Evolutionary conservation across 2,329 filamentous ascomycete genomes (phyloP), one percentile per base, ranked within the genome.

Genomic region (Alternaria burnsii): DNA sequence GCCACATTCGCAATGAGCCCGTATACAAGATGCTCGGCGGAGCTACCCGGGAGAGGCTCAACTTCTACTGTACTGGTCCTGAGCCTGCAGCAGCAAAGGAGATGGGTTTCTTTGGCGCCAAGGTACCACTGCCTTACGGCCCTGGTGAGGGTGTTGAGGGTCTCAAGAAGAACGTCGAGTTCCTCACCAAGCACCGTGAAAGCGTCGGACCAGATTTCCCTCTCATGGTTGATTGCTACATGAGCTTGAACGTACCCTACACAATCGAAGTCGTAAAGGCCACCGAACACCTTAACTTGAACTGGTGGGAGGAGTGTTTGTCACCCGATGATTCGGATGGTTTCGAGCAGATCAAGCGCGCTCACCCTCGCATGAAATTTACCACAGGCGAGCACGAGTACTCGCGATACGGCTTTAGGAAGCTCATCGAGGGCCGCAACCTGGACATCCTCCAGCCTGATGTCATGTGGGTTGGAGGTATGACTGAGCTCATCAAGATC

Each of bases 261-360:
- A 97, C 92, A 4, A 97, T 97, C 69, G 91, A 97, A 79, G 85
- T 97, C 24, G 94, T 91, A 62, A 91, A 94, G 81, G 90, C 89
- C 52, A 93, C 90, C 76, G 87, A 92, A 70, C 89, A 93, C 69
- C 86, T 97, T 68, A 87, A 94, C 79, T 94, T 97, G 77, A 93
- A 97, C 83, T 97, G 94, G 94, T 97, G 93, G 93, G 94, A 97
- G 82, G 94, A 97, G 83, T 96, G 93, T 67, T 83, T 97, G 64
- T 91, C 89, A 30, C 94, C 94, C 11, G 94, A 97, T 79, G 94
- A 97, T 82, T 92, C 91, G 48, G 94, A 97, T 72, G 94, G 94
- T 58, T 96, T 96, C 72, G 91, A 88, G 67, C 88, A 93, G 76
- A 89, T 97, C 82, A 97, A 97, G 85, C 88, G 90, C 51, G 94